Percentiles rank a stretch among this genome's conserved stretches.
Evolutionary conservation across 495 filamentous ascomycete species (phyloP).

Genomic region (Penicillium steckii): DNA sequence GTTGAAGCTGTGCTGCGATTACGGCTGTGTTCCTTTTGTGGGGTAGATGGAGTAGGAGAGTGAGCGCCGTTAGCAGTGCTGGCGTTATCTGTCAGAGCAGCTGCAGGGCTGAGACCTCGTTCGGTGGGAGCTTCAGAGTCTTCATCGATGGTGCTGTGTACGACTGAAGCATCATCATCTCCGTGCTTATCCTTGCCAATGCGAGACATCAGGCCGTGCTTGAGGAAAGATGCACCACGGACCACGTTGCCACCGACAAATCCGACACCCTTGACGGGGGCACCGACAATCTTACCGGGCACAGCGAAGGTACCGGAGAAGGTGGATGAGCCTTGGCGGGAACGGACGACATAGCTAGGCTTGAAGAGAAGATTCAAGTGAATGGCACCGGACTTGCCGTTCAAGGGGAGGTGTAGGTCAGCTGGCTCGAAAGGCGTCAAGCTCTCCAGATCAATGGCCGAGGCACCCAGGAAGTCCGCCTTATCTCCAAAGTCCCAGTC

Average conservation of each 20-base stretch:
- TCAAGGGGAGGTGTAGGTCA: conserved; percentile 70
- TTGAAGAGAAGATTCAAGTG: conserved; percentile 89
- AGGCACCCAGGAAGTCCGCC: conserved; percentile 77
- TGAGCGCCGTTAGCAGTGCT: conserved; percentile 23
- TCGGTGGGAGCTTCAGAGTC: conserved; percentile 35
- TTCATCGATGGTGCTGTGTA: conserved; percentile 26
- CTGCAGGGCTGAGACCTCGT: conserved; percentile 35
- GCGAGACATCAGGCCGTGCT: conserved; percentile 65
- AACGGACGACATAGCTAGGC: conserved; percentile 83
- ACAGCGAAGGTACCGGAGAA: conserved; percentile 89
- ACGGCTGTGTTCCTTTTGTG: conserved; percentile 55
- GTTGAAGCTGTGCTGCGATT: conserved; percentile 64
- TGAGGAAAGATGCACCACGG: conserved; percentile 86
- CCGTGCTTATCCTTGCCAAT: conserved; percentile 53
- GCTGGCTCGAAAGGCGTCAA: conserved; percentile 82
- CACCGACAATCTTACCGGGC: conserved; percentile 90
- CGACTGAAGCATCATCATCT: conserved; percentile 48
- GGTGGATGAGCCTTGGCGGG: conserved; percentile 86
- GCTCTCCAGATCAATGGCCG: conserved; percentile 73
- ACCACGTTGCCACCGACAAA: conserved; percentile 78
- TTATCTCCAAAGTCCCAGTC: conserved; percentile 96
- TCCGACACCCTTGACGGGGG: conserved; percentile 86
- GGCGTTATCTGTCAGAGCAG: conserved; percentile 30
- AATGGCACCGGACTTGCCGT: conserved; percentile 86
- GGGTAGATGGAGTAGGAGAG: conserved; percentile 27